Conservation (phyloP, 768 basidiomycete genomes). For the Mycena latifolia region DNA sequence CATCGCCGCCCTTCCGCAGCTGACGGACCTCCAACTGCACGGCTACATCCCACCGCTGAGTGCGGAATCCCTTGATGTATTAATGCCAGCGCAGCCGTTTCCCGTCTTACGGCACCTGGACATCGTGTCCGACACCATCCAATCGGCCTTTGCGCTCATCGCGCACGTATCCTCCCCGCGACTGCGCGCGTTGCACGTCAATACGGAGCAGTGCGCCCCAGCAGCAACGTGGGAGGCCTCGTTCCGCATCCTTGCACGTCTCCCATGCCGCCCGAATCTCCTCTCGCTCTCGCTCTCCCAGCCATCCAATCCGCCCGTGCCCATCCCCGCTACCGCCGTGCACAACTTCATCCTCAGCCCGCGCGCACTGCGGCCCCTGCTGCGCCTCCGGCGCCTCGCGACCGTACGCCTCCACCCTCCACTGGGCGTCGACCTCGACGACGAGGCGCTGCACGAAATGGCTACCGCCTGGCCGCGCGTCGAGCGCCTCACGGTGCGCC, state of each 20-base stretch:
- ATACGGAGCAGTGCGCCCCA: not conserved
- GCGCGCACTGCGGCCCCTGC: not conserved
- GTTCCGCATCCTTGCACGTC: not conserved
- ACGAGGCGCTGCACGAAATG: constrained; percentile 1
- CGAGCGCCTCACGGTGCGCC: not conserved
- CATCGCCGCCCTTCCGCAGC: not conserved
- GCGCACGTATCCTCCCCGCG: not conserved
- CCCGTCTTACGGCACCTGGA: not conserved
- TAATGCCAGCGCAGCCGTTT: not conserved
- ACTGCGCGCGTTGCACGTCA: not conserved
- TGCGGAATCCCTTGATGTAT: not conserved
- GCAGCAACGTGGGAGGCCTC: not conserved
- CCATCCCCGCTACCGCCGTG: not conserved
- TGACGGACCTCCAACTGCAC: not conserved
- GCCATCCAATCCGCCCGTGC: not conserved
- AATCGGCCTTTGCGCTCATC: not conserved
- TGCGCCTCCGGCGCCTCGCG: not conserved
- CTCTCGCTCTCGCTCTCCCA: not conserved
- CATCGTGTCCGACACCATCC: not conserved
- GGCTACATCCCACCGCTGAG: not conserved
- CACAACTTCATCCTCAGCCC: not conserved
- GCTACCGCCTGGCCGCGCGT: not conserved
- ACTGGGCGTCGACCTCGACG: not conserved
- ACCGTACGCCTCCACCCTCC: not conserved
- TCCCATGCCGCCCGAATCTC: not conserved